Evolutionary conservation across 1,284 basidiomycete genomes (phyloP), one percentile per base, ranked within the genome.

Genomic region (Cutaneotrichosporon daszewskae): DNA sequence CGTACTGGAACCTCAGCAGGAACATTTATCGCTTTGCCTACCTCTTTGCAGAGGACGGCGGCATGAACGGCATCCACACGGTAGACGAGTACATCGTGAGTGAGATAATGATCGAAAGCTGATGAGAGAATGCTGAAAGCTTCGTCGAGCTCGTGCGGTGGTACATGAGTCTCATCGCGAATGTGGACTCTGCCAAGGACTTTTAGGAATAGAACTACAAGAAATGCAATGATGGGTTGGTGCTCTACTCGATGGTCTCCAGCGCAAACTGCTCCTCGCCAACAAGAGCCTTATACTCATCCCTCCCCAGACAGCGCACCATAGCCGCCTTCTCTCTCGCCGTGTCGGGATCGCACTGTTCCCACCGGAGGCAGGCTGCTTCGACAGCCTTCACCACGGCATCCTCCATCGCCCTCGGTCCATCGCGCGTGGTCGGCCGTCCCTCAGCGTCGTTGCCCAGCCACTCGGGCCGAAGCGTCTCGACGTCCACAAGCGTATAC

Each of bases 21-120:
- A 67, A 66, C 51, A 66, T 68, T 34, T 67, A 66, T 49, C 58
- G 64, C 25, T 68, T 64, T 32, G 64, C 57, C 2, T 66, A 65
- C 41, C 40, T 52, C 9, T 32, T 35, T 16, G 37, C 37, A 23
- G 27, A 17, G n/a, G 32, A 31, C 16, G 40, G 33, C 29, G 46
- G 29, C 19, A 27, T 52, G 12, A 56, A 53, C 34, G 55, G 55
- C 29, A 44, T 57, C 26, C 66, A 68, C 51, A 68, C 66, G 7
- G 60, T 68, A 37, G 51, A 67, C 48, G 64, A 69, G 47, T 55
- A 51, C 26, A 57, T 61, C 36, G 54, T 49, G 23, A 31, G 28
- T 31, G 9, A n/a, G n/a, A n/a, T n/a, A n/a, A n/a, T n/a, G n/a
- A n/a, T n/a, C n/a, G n/a, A n/a, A n/a, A n/a, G n/a, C n/a, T n/a